A percentile compares a stretch with the other conserved stretches of the same genome.
phyloP scores from a whole-genome alignment of 2,329 filamentous ascomycete species.

The Triangularia setosa region DNA sequence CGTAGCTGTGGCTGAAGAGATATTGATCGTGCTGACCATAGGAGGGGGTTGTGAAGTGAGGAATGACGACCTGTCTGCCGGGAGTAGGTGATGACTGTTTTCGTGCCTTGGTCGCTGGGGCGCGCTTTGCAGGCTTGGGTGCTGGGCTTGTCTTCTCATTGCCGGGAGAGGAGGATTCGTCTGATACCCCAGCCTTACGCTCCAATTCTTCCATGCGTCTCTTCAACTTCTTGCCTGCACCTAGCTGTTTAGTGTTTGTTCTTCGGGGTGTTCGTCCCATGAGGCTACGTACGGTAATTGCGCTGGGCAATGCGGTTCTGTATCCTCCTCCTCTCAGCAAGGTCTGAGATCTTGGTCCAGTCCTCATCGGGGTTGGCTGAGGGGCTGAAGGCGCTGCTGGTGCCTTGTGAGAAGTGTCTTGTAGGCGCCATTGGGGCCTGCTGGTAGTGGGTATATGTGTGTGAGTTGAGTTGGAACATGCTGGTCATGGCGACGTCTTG shows the following conservation, averaged over 20 bases:
- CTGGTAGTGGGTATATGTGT: constrained; percentile 39
- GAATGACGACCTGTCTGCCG: constrained; percentile 39
- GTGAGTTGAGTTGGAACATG: constrained; percentile 43
- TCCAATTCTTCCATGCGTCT: constrained; percentile 81
- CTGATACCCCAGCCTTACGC: constrained; percentile 60
- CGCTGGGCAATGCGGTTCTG: constrained; percentile 97
- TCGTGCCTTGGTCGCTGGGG: constrained; percentile 36
- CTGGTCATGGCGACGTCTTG: not conserved
- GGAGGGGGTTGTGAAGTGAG: constrained; percentile 57
- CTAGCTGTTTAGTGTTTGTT: constrained; percentile 16
- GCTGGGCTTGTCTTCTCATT: constrained; percentile 34
- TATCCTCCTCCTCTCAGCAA: constrained; percentile 88
- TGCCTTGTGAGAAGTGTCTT: constrained; percentile 71
- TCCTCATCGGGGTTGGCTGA: constrained; percentile 95
- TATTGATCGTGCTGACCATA: constrained; percentile 60
- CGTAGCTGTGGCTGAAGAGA: constrained; percentile 53
- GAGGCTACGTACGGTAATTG: constrained; percentile 71
- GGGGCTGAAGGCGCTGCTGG: constrained; percentile 90
- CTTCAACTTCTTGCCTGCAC: constrained; percentile 84
- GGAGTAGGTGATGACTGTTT: constrained; percentile 33
- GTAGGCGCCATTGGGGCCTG: constrained; percentile 37
- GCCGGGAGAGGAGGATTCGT: constrained; percentile 29
- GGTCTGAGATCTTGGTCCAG: constrained; percentile 98
- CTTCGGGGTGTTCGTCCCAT: not conserved
- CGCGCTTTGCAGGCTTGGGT: constrained; percentile 44